Conservation (phyloP, 495 filamentous ascomycete genomes). For the Tetracladium marchalianum region DNA sequence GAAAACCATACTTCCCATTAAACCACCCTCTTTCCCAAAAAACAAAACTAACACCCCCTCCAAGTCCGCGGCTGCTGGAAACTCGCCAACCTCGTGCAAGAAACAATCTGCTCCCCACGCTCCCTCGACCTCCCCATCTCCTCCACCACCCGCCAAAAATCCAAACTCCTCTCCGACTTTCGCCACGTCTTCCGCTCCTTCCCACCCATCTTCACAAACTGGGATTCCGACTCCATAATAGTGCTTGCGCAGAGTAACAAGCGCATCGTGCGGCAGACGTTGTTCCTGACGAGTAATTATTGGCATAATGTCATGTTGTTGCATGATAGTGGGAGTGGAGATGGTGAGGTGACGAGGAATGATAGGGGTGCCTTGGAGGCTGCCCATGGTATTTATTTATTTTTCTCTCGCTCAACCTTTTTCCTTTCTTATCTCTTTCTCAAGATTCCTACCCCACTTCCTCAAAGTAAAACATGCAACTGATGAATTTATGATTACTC, state of each 20-base stretch:
- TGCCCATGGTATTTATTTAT: slow-evolving; percentile 32
- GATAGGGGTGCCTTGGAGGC: slow-evolving; percentile 56
- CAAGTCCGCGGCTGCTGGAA: slow-evolving; percentile 56
- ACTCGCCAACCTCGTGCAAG: slow-evolving; percentile 60
- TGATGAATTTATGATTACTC: too few species aligned
- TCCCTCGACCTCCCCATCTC: slow-evolving; percentile 56
- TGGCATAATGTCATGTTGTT: slow-evolving; percentile 67
- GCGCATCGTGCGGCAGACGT: slow-evolving; percentile 52
- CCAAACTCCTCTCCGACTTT: slow-evolving; percentile 51
- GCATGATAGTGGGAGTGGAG: slow-evolving; percentile 44
- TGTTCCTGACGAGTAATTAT: slow-evolving; percentile 62
- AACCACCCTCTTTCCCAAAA: too few species aligned
- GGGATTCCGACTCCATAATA: slow-evolving; percentile 42
- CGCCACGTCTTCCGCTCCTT: slow-evolving; percentile 52
- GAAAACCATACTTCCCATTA: too few species aligned
- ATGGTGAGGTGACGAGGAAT: slow-evolving; percentile 47
- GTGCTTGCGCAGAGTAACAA: slow-evolving; percentile 40
- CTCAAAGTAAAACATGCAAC: too few species aligned
- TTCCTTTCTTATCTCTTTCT: too few species aligned
- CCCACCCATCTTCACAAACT: slow-evolving; percentile 50
- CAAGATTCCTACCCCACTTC: too few species aligned
- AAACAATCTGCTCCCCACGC: slow-evolving; percentile 55
- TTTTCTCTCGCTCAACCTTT: slow-evolving; percentile 24
- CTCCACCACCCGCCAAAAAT: slow-evolving; percentile 45
- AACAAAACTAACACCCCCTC: slow-evolving; percentile 2